phyloP scores from a whole-genome alignment of 768 basidiomycete genomes.

The Tephrocybe rancida region DNA sequence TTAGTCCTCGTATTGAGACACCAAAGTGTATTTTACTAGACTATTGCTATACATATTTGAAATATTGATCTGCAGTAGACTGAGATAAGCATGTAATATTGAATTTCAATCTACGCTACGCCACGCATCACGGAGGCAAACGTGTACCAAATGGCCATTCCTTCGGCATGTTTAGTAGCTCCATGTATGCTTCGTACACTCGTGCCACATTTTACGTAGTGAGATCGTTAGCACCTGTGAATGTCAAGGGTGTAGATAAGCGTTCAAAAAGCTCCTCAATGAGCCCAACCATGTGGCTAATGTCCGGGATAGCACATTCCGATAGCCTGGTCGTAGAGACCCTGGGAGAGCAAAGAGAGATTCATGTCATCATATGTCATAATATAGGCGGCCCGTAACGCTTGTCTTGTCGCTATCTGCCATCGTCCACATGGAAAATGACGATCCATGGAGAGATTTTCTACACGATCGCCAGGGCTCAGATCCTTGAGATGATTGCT shows the following conservation, averaged over 20 bases:
- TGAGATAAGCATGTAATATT: background rate
- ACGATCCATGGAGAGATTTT: background rate
- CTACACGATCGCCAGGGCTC: background rate
- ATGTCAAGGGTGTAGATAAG: background rate
- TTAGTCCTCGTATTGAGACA: constrained; percentile 35
- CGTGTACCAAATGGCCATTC: background rate
- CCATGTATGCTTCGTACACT: background rate
- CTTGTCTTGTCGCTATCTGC: constrained; percentile 1
- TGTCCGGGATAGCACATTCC: background rate
- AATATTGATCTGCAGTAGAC: constrained; percentile 1
- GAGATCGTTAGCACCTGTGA: background rate
- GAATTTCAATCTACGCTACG: background rate
- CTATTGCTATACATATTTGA: constrained; percentile 34
- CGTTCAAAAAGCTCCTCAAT: background rate
- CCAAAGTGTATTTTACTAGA: constrained; percentile 39
- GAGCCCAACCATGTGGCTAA: background rate
- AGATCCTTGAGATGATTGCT: constrained; percentile 1
- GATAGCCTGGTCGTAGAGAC: background rate
- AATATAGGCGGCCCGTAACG: background rate
- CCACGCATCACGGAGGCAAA: background rate
- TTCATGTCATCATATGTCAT: background rate
- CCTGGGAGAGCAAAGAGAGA: background rate
- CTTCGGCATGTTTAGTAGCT: background rate
- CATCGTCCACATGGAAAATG: background rate
- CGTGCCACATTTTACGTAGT: background rate